Base-by-base conservation (phyloP, 2,329 filamentous ascomycete genomes). In the Penicillium italicum region DNA sequence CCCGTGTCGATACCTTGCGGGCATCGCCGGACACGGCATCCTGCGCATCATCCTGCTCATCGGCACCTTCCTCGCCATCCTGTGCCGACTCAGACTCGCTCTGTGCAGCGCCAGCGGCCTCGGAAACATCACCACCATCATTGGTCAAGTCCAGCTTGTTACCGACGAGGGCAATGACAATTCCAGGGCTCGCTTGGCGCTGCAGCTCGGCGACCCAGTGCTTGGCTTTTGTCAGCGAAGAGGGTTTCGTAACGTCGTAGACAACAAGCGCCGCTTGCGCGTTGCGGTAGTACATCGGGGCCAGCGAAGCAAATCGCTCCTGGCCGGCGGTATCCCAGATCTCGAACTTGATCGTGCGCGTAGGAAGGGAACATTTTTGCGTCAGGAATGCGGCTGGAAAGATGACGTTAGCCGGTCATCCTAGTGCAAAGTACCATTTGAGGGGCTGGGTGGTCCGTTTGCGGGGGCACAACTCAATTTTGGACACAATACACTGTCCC, bases 251-350 rank as follows among this genome's bases (percentile, higher is more conserved):
- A 68, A 99, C 87, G 73, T 99, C 93, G 84, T 97, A 99, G 73
- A 97, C 93, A 60, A 99, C 93, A 65, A 99, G 89, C 14, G 94
- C 94, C 62, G 92, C 91, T 79, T 97, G 93, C 49, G 94, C 94
- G 74, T 99, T 97, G 77, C 93, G 91, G 81, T 97, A 97, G 83
- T 99, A 99, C 94, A 97, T 97, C 68, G 93, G 94, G 50, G 94
- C 94, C 58, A 97, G 85, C 49, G 90, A 95, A 67, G 93, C 93
- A 72, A 97, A 99, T 62, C 93, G 90, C 80, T 99, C 93, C 77
- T 99, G 93, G 71, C 93, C 93, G 41, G 94, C 93, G 16, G 93
- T 97, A 80, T 99, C 93, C 93, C 93, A 99, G 70, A 99, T 97
- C 75, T 93, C 89, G 71, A 93, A 93, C 63, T 76, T 76, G 64